These are phyloP conservation scores for Aspergillus ibericus DNA, from an alignment of 2,329 filamentous ascomycete species.

Conservation along the genomic window DNA sequence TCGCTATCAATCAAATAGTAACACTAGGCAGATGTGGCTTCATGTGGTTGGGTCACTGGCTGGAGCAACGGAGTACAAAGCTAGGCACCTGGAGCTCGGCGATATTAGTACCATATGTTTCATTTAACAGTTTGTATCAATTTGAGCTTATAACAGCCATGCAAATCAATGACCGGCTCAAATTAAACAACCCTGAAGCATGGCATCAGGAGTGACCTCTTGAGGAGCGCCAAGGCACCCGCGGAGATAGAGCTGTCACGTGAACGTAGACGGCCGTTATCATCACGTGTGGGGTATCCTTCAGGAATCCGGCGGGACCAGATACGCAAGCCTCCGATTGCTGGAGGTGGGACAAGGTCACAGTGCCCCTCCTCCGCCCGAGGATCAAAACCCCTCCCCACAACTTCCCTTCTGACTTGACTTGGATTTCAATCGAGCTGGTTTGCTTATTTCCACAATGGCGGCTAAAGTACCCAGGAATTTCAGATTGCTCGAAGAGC, in stretches of 20 bases:
- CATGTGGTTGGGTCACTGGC: conserved; percentile 13
- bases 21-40: conserved; percentile 15
- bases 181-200: not conserved
- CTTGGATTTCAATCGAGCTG: not conserved
- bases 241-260: conserved; percentile 17
- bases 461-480: conserved; percentile 84
- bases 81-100: not conserved
- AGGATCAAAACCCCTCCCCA: conserved; percentile 14
- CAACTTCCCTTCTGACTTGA: conserved; percentile 5
- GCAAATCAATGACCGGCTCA: conserved; percentile 2
- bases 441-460: conserved; percentile 42
- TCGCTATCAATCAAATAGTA: conserved; percentile 16
- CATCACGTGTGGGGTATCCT: conserved; percentile 14
- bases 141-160: not conserved
- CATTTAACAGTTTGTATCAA: not conserved
- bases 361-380: conserved; percentile 22
- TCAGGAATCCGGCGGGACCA: conserved; percentile 6
- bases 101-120: not conserved
- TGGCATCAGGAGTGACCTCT: conserved; percentile 21
- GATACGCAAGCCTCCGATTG: not conserved
- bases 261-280: conserved; percentile 15
- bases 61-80: not conserved
- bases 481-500: conserved; percentile 93
- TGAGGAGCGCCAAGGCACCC: conserved; percentile 22
- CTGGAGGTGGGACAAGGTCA: conserved; percentile 12